Conservation (phyloP, 2,329 filamentous ascomycete species). For the Cladorrhinum sp. region DNA sequence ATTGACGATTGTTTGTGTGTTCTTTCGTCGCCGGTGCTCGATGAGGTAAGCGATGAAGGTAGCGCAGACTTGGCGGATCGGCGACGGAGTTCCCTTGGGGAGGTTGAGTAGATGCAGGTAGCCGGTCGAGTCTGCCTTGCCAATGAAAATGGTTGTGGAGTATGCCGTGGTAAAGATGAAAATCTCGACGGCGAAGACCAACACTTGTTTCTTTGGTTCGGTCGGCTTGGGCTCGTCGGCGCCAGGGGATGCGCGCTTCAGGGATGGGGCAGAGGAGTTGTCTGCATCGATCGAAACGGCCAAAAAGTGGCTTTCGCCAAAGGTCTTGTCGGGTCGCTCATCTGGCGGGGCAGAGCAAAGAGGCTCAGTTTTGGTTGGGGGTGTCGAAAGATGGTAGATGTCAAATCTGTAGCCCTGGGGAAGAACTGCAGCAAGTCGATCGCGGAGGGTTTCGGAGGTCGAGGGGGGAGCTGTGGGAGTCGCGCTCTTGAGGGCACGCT, state of each 20-base stretch:
- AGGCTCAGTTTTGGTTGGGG: conserved; percentile 68
- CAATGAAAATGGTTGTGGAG: conserved; percentile 86
- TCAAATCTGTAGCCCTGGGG: conserved; percentile 59
- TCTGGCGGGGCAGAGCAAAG: conserved; percentile 78
- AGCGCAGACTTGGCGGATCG: conserved; percentile 69
- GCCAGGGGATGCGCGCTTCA: conserved; percentile 24
- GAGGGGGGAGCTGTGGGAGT: conserved; percentile 1
- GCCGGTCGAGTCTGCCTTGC: conserved; percentile 95
- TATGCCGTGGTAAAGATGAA: conserved; percentile 79
- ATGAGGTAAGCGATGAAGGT: conserved; percentile 76
- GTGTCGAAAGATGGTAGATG: conserved; percentile 84
- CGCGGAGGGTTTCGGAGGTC: conserved; percentile 29
- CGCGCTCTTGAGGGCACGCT: conserved; percentile 13
- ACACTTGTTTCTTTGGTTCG: conserved; percentile 46
- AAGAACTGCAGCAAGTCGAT: conserved; percentile 48
- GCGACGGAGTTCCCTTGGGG: conserved; percentile 63
- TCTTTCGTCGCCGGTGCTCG: conserved; percentile 59
- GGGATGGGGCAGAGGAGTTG: not conserved
- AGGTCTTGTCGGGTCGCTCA: conserved; percentile 70
- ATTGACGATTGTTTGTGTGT: conserved; percentile 72
- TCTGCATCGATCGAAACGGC: conserved; percentile 46
- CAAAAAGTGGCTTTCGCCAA: conserved; percentile 79
- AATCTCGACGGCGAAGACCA: conserved; percentile 83
- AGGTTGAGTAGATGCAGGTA: conserved; percentile 68
- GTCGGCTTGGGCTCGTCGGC: conserved; percentile 28